Evolutionary conservation across 108 stramenopile species (phyloP).

Genomic region (Nitzschia sp.): DNA sequence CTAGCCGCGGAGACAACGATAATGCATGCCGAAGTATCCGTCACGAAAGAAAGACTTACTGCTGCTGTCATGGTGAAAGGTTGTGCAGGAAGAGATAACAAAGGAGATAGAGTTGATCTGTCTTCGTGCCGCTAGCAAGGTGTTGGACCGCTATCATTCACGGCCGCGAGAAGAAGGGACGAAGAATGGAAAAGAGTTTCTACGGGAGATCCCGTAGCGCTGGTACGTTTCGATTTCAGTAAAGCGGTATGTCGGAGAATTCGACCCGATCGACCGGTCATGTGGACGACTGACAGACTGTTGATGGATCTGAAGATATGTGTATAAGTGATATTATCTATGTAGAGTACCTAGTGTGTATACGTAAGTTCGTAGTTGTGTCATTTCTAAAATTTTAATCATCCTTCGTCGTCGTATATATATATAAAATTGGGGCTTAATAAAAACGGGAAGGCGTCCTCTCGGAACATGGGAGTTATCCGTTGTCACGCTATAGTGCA

Average conservation of each 20-base stretch:
- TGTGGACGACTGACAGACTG: no score
- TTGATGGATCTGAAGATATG: no score
- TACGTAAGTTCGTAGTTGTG: no score
- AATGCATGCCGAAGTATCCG: neutral
- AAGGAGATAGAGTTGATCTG: neutral
- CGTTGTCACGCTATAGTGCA: neutral
- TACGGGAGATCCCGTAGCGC: neutral
- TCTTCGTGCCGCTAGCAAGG: neutral
- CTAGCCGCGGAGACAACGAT: neutral
- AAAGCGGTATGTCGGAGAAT: slow-evolving; percentile 9
- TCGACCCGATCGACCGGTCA: neutral
- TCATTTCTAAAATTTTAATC: neutral
- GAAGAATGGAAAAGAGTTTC: slow-evolving; percentile 2
- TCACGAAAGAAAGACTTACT: slow-evolving; percentile 9
- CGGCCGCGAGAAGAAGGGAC: slow-evolving; percentile 4
- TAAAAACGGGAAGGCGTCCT: neutral
- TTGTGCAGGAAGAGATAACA: slow-evolving; percentile 3
- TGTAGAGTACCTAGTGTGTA: no score
- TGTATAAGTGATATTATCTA: no score
- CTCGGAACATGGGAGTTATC: neutral
- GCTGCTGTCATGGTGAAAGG: slow-evolving; percentile 29
- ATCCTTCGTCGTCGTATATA: neutral
- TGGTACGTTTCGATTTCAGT: slow-evolving; percentile 10
- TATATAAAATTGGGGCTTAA: neutral
- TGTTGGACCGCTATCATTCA: neutral